Evolutionary conservation across 2,329 filamentous ascomycete genomes (phyloP).

Genomic region (Tolypocladium inflatum): DNA sequence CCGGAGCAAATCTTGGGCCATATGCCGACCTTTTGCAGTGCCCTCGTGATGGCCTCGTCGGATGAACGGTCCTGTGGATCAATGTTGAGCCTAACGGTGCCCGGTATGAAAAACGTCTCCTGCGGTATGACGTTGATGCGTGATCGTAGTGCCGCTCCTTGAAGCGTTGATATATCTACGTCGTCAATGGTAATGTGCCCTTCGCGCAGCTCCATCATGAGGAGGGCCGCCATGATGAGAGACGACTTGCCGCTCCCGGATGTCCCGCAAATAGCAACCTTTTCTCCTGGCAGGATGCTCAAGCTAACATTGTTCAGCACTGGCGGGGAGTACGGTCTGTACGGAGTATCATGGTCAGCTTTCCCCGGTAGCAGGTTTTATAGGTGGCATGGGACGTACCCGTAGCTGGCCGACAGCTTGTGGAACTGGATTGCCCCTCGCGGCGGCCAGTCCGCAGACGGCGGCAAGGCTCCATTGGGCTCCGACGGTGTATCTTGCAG

Average conservation of each 20-base stretch:
- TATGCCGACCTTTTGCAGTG: slow-evolving; percentile 34
- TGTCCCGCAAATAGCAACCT: slow-evolving; percentile 34
- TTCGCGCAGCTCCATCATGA: slow-evolving; percentile 31
- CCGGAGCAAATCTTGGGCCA: slow-evolving; percentile 25
- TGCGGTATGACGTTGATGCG: slow-evolving; percentile 37
- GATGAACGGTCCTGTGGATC: slow-evolving; percentile 28
- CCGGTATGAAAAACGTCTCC: slow-evolving; percentile 39
- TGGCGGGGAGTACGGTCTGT: background rate
- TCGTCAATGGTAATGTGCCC: slow-evolving; percentile 35
- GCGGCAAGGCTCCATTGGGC: slow-evolving; percentile 3
- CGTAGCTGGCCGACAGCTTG: slow-evolving; percentile 17
- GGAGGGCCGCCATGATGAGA: slow-evolving; percentile 32
- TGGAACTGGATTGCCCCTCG: slow-evolving; percentile 18
- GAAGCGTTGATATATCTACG: slow-evolving; percentile 20
- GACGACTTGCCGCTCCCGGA: slow-evolving; percentile 26
- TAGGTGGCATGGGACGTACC: background rate
- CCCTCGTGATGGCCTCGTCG: slow-evolving; percentile 30
- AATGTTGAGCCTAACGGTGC: slow-evolving; percentile 37
- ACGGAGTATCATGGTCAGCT: background rate
- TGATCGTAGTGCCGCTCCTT: slow-evolving; percentile 11
- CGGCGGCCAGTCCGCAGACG: slow-evolving; percentile 18
- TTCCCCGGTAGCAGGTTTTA: background rate
- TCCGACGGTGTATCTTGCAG: slow-evolving; percentile 11
- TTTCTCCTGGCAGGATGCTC: slow-evolving; percentile 19
- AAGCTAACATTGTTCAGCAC: slow-evolving; percentile 19